Evolutionary conservation across 2,329 filamentous ascomycete species (phyloP).

Genomic region (Juglanconis sp.): DNA sequence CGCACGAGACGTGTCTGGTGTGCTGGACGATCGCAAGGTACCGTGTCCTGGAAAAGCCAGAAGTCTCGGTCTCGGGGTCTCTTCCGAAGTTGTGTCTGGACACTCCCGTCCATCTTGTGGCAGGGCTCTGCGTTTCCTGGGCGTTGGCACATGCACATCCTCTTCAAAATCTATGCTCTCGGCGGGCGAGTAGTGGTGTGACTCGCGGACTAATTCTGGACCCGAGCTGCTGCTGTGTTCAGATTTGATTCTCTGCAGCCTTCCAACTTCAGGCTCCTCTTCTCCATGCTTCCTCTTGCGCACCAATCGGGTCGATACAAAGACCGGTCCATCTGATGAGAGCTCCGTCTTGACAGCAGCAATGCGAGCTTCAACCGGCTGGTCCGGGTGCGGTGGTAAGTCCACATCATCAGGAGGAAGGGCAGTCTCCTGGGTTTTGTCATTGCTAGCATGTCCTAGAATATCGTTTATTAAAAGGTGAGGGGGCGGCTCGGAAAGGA

Average conservation of each 20-base stretch:
- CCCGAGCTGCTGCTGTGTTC: constrained; percentile 35
- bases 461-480: background rate
- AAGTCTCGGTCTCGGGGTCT: background rate
- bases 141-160: constrained; percentile 41
- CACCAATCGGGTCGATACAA: constrained; percentile 48
- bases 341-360: constrained; percentile 46
- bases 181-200: constrained; percentile 35
- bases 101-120: background rate
- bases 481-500: background rate
- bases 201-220: constrained; percentile 25
- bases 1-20: background rate
- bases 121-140: constrained; percentile 31
- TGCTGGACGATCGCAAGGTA: background rate
- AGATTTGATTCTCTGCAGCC: constrained; percentile 38
- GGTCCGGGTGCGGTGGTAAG: constrained; percentile 30
- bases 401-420: constrained; percentile 11
- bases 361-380: background rate
- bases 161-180: constrained; percentile 62
- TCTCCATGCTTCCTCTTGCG: constrained; percentile 43
- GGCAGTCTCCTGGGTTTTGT: background rate
- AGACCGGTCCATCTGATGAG: constrained; percentile 49
- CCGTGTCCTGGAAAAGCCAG: background rate
- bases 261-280: constrained; percentile 17
- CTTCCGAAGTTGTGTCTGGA: background rate
- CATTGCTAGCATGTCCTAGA: background rate